Percentiles rank a stretch among this genome's conserved stretches.
phyloP scores from a whole-genome alignment of 148 eudicot genomes.

The Rhododendron ovatum region DNA sequence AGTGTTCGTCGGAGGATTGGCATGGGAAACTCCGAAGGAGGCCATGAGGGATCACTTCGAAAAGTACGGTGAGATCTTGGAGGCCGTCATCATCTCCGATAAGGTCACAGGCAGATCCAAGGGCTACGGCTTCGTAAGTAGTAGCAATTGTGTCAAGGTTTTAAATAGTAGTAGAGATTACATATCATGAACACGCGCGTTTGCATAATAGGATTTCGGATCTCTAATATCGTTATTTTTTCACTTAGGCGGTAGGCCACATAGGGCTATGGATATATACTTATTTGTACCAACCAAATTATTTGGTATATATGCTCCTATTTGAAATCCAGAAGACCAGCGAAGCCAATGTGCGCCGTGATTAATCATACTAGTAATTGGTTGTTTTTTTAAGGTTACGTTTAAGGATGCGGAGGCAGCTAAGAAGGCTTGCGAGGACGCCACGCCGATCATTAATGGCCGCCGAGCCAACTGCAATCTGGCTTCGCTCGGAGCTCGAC shows the following conservation, averaged over 20 bases:
- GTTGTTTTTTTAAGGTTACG: conserved; percentile 53
- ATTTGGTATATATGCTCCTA: too few relatives aligned
- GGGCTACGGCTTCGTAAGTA: conserved; percentile 90
- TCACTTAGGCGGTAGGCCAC: too few relatives aligned
- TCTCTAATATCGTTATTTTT: too few relatives aligned
- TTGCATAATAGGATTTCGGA: too few relatives aligned
- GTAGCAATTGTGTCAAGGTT: too few relatives aligned
- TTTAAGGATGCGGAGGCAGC: conserved; percentile 84
- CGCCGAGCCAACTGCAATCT: conserved; percentile 96
- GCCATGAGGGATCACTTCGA: conserved; percentile 64
- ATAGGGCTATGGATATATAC: not conserved
- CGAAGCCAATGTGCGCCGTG: not conserved
- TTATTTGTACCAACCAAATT: too few relatives aligned
- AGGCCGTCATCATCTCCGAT: conserved; percentile 85
- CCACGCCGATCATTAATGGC: conserved; percentile 84
- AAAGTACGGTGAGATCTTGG: conserved; percentile 74
- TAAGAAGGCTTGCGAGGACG: conserved; percentile 84
- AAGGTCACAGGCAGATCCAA: conserved; percentile 89
- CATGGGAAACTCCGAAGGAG: conserved; percentile 88
- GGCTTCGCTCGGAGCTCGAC: conserved; percentile 85
- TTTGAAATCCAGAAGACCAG: too few relatives aligned
- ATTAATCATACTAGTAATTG: not conserved
- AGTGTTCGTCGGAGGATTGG: conserved; percentile 90
- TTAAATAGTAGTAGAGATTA: too few relatives aligned
- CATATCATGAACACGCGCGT: too few relatives aligned